Evolutionary conservation across 768 basidiomycete species (phyloP), one percentile per base, ranked within the genome.

Genomic region (Mycena olivaceomarginata): DNA sequence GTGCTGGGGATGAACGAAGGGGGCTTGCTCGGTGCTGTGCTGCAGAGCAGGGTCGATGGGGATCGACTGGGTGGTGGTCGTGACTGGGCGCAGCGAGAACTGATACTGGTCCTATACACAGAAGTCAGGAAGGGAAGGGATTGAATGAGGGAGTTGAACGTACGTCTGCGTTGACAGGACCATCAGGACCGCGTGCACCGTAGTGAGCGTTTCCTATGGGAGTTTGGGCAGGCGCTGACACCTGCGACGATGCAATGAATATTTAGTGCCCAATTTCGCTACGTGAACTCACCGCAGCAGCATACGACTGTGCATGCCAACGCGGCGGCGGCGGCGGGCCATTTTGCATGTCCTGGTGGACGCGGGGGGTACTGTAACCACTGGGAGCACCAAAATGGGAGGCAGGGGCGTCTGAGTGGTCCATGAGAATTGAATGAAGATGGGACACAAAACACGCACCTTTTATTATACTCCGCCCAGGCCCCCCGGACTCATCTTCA

Each of bases 1-100:
- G 60, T 62, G 60, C 60, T n/a, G 13, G 39, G 60, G 60, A 62
- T 62, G 60, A 40, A 20, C 18, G 25, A 62, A 62, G 39, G 60
- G 15, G 37, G 31, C 60, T 18, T 62, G 60, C 60, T 62, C 60
- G n/a, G n/a, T n/a, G n/a, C n/a, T n/a, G 60, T 15, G 60, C 40
- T 15, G 39, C 37, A 62, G 39, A 41, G 60, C 39, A 18, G 60
- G 60, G 20, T 62, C 60, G 39, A 62, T 62, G 25, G 56, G 56
- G 25, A 57, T 57, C 25, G 56, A n/a, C 56, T 25, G 56, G 22
- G 22, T 57, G 22, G 56, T 13, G 25, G 22, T 57, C 11, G 56
- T 31, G 25, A 57, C 56, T 10, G 56, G 56, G 8, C 56, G n/a
- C 8, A 57, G n/a, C 2, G 56, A 57, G n/a, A n/a, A 57, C 11